Conservation (phyloP, 768 basidiomycete genomes). For the Boletus insuetus region DNA sequence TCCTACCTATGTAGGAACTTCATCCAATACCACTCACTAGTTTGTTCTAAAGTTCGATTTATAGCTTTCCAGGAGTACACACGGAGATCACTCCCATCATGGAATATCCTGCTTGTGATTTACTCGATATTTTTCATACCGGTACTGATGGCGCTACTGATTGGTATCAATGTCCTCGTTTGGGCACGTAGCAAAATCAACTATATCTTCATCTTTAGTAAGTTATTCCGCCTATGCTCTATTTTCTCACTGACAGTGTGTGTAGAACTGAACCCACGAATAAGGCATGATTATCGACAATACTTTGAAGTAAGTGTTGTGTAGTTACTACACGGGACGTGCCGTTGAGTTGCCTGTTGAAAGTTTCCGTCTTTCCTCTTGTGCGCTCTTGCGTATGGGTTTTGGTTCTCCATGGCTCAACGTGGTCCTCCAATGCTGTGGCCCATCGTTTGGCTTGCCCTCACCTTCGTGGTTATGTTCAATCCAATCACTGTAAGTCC, state of each 20-base stretch:
- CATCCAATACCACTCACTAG: background rate
- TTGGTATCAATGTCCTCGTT: conserved; percentile 77
- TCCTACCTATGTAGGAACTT: conserved; percentile 47
- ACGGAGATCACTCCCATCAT: conserved; percentile 56
- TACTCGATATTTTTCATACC: conserved; percentile 78
- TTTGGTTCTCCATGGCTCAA: conserved; percentile 78
- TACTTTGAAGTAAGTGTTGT: conserved; percentile 60
- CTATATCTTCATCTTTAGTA: conserved; percentile 90
- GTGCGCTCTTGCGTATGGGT: conserved; percentile 69
- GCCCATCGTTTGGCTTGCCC: conserved; percentile 78
- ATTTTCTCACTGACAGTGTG: conserved; percentile 3
- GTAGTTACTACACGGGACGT: background rate
- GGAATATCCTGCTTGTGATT: conserved; percentile 71
- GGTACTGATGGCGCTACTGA: conserved; percentile 67
- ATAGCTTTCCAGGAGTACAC: conserved; percentile 57
- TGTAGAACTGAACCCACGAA: conserved; percentile 65
- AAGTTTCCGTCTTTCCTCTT: conserved; percentile 79
- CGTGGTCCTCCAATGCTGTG: conserved; percentile 73
- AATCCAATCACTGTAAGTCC: conserved; percentile 69
- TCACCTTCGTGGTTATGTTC: conserved; percentile 56
- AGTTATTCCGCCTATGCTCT: conserved; percentile 11
- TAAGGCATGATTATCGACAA: conserved; percentile 72
- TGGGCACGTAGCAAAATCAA: conserved; percentile 82
- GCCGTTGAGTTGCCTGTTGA: background rate
- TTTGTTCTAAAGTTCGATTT: background rate